Base-by-base conservation (phyloP, 1,284 basidiomycete species). In the Sanghuangporus sanghuang region DNA sequence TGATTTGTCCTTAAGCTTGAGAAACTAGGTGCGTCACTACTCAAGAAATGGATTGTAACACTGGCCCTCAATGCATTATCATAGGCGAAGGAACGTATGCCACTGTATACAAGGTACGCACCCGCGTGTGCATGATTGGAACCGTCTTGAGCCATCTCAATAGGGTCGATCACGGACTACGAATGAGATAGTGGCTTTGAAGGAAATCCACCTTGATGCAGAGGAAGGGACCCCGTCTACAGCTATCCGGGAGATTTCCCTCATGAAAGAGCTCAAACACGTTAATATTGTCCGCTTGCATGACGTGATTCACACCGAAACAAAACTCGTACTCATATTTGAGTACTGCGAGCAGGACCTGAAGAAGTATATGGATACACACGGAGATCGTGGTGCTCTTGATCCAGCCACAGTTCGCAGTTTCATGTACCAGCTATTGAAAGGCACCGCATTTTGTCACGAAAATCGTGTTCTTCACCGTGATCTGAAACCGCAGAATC, bases 331-430 rank as follows among this genome's bases (percentile, higher is more conserved):
- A 71, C 93, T 99, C 66, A 97, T 99, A 66, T 98, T 99, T 74
- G 97, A 99, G 76, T 99, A 89, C 74, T 97, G 97, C 77, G 97
- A 99, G 73, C 92, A 96, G 75, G 97, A 99, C 77, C 82, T 99
- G 62, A 99, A 99, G 78, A 95, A 96, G 74, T 99, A 98, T 77
- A 99, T 99, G 97, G 97, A 99, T 76, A 90, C 94, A 40, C 91
- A 98, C 69, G 97, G 97, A 59, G 94, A 98, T 68, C 89, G 94
- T 64, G 95, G 96, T 63, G 96, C 97, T 9, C 85, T 99, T 50
- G 94, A 96, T 63, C 92, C 95, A 1, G 83, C 85, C 64, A 95
- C 93, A n/a, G 95, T 98, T 67, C 90, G 95, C 68, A 96, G 89
- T 72, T 98, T 97, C 78, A 96, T 95, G 93, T 98, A 92, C 75